Conservation (phyloP, 2,329 filamentous ascomycete genomes). For the Aspergillus pseudotamarii region DNA sequence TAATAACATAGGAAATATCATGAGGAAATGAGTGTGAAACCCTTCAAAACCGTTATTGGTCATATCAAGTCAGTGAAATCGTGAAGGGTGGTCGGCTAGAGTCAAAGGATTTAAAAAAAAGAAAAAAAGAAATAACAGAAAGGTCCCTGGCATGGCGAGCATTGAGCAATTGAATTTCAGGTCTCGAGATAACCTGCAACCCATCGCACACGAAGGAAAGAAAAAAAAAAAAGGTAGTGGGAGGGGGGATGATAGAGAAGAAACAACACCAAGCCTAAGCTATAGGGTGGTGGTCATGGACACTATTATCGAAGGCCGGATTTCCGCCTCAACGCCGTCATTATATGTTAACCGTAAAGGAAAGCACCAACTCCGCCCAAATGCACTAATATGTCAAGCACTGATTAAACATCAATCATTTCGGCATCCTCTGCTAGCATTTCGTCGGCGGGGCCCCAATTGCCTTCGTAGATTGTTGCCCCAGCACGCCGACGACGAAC, state of each 20-base stretch:
- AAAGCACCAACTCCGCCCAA: conserved; percentile 36
- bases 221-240: no score
- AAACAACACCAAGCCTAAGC: not conserved
- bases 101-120: not conserved
- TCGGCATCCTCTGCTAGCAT: conserved; percentile 61
- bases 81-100: conserved; percentile 7
- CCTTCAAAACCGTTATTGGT: not conserved
- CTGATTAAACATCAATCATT: conserved; percentile 62
- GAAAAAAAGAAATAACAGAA: not conserved
- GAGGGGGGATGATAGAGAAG: not conserved
- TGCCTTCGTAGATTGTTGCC: conserved; percentile 94
- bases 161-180: conserved; percentile 7
- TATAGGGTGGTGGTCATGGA: conserved; percentile 12
- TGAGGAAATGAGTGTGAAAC: conserved; percentile 19
- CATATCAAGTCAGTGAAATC: conserved; percentile 6
- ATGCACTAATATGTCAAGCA: conserved; percentile 34
- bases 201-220: conserved; percentile 5
- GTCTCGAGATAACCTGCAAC: not conserved
- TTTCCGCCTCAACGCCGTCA: conserved; percentile 25
- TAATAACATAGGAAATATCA: conserved; percentile 20
- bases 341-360: conserved; percentile 27
- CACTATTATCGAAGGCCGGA: conserved; percentile 19
- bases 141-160: not conserved
- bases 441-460: conserved; percentile 81
- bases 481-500: conserved; percentile 75